Evolutionary conservation across 2,329 filamentous ascomycete species (phyloP).

Genomic region (Pestalotiopsis sp.): DNA sequence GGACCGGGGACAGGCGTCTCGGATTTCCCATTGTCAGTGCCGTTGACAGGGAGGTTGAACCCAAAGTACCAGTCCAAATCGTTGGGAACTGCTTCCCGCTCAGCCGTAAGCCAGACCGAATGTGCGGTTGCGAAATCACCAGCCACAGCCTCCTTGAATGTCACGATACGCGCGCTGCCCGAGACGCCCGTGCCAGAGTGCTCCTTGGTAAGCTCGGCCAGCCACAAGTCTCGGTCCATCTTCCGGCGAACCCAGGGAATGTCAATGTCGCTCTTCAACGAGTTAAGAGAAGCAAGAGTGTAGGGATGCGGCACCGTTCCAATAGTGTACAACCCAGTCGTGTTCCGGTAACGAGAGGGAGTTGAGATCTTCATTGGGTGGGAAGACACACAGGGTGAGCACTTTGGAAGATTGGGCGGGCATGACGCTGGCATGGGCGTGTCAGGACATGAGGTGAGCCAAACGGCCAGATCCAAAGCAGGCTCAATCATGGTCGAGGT

Average conservation of each 20-base stretch:
- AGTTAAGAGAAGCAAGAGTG: constrained; percentile 72
- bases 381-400: constrained; percentile 71
- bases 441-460: constrained; percentile 74
- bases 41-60: constrained; percentile 71
- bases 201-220: constrained; percentile 70
- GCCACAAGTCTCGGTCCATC: constrained; percentile 78
- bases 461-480: constrained; percentile 71
- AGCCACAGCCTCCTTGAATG: constrained; percentile 82
- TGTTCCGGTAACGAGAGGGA: constrained; percentile 70
- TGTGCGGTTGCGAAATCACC: constrained; percentile 64
- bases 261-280: constrained; percentile 63
- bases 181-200: constrained; percentile 66
- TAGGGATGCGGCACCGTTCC: constrained; percentile 91
- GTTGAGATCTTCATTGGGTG: constrained; percentile 69
- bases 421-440: constrained; percentile 77
- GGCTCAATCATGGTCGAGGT: constrained; percentile 73
- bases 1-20: constrained; percentile 61
- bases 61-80: constrained; percentile 90
- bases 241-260: constrained; percentile 67
- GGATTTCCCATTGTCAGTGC: constrained; percentile 54
- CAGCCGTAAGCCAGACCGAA: constrained; percentile 82
- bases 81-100: constrained; percentile 56
- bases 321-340: constrained; percentile 75
- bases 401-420: constrained; percentile 78
- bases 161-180: constrained; percentile 67